Base-by-base conservation (phyloP, 768 basidiomycete species). In the Jaapia argillacea region DNA sequence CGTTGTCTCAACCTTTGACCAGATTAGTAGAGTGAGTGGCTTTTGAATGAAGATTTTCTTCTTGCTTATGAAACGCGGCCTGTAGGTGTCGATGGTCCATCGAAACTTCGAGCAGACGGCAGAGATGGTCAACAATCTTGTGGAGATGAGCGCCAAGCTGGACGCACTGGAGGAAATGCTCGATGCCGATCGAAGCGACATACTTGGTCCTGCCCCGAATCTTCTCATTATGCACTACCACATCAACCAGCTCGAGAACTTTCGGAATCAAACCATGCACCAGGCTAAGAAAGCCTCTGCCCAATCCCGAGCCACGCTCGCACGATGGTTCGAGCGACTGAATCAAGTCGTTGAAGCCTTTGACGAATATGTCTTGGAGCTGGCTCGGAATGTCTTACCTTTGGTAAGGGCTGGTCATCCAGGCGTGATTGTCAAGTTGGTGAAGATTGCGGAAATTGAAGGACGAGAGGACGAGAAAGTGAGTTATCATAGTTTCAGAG, bases 401-500 rank as follows among this genome's bases (percentile, higher is more conserved):
- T 71, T 93, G 33, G 82, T 85, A 4, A 75, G 85, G 27, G 78
- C 77, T 3, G 91, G 90, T 0, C 67, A 90, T 56, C 71, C 80
- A 0, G 80, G 83, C 31, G 90, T 92, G n/a, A 74, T 98, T 6
- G 91, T 99, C 25, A 86, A 85, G 56, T 63, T 98, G 43, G 64
- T 92, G 57, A 99, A 98, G 66, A 85, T 99, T 44, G 84, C 86
- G 7, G 94, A 99, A 58, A 69, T 90, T 20, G 96, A 99, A 59
- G 90, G 86, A 3, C 77, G 72, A 55, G 89, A 90, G 59, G 96
- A 98, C 56, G 87, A 98, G 66, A 97, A 96, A 74, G 92, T 85
- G 51, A 36, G 58, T 54, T 14, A 25, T 33, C 10, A 26, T 23
- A 31, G 28, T 13, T 33, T 20, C 27, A 3, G 22, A 38, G 13